These are phyloP conservation scores for Talaromyces pinophilus DNA, from an alignment of 2,329 filamentous ascomycete genomes.

Conservation along the genomic window DNA sequence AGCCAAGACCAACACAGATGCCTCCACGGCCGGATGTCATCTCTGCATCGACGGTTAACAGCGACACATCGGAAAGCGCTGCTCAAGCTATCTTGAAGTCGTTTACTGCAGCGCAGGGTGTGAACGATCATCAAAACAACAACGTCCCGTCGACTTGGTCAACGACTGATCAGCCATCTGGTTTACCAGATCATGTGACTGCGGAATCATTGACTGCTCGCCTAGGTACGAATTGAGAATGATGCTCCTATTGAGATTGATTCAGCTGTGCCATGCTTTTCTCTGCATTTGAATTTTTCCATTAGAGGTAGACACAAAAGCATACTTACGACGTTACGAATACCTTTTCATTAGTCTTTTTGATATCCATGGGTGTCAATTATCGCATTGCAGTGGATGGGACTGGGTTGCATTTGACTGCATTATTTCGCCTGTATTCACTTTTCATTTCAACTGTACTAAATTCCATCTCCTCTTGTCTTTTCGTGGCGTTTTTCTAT, in stretches of 20 bases:
- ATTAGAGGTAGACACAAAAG: not conserved
- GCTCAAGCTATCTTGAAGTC: constrained; percentile 12
- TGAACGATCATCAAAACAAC: not conserved
- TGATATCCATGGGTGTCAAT: not conserved
- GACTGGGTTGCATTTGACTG: not conserved
- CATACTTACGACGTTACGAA: constrained; percentile 6
- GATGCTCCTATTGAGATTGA: not conserved
- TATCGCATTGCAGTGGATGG: not conserved
- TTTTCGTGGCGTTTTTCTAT: not conserved
- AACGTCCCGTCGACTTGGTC: not conserved
- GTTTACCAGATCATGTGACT: constrained; percentile 8
- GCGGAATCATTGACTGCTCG: constrained; percentile 9
- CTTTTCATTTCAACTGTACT: not conserved
- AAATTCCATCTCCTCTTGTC: not conserved
- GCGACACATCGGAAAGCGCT: constrained; percentile 1
- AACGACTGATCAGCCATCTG: not conserved
- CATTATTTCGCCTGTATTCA: not conserved
- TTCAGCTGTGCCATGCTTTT: not conserved
- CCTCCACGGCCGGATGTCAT: constrained; percentile 7
- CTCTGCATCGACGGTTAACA: not conserved
- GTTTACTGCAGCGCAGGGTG: not conserved
- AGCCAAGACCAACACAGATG: not conserved
- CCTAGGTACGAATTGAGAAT: not conserved
- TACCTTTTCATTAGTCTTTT: not conserved
- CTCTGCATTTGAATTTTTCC: not conserved